Base-by-base conservation (phyloP, 306 rosid species). In the Rosa multiflora region DNA sequence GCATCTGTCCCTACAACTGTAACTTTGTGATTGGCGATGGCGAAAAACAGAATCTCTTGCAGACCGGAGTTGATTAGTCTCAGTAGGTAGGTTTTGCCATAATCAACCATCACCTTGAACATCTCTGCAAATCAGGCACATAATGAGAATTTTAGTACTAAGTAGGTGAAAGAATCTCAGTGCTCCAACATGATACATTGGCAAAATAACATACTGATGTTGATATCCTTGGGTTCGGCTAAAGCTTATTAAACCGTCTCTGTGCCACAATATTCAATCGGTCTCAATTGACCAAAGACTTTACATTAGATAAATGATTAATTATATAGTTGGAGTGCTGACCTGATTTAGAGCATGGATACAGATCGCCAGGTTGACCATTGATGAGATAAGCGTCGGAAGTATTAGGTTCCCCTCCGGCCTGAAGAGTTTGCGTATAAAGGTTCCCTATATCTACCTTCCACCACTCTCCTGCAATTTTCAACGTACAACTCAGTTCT, bases 401-500 rank as follows among this genome's bases (percentile, higher is more conserved):
- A 8, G 4, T 20, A 53, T 51, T 37, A 0, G 83, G 75, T 3
- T 56, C 81, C 12, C 59, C 86, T 46, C 86, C 83, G 0, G 21
- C 43, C 8, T 8, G 39, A 49, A 74, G 23, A 14, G 64, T 3
- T 43, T 70, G 69, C 8, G n/a, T 10, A 23, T 78, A 78, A 23
- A 83, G n/a, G 32, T 75, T n/a, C 2, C 56, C 55, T 29, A 78
- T 75, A 68, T 83, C 80, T 49, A 40, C 14, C 53, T 68, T 78
- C 82, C 82, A 83, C 86, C 86, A 83, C 61, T 78, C 80, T 43
- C 83, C 83, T 83, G 55, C 70, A 82, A 29, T 55, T 17, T 48
- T 39, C 43, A 55, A 1, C 2, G 17, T 0, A 0, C 8, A 72
- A 20, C 11, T 32, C 42, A 5, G 12, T 7, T 52, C 56, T 15